These are phyloP conservation scores for Botryotinia convoluta DNA, from an alignment of 2,329 filamentous ascomycete species.

Conservation along the genomic window DNA sequence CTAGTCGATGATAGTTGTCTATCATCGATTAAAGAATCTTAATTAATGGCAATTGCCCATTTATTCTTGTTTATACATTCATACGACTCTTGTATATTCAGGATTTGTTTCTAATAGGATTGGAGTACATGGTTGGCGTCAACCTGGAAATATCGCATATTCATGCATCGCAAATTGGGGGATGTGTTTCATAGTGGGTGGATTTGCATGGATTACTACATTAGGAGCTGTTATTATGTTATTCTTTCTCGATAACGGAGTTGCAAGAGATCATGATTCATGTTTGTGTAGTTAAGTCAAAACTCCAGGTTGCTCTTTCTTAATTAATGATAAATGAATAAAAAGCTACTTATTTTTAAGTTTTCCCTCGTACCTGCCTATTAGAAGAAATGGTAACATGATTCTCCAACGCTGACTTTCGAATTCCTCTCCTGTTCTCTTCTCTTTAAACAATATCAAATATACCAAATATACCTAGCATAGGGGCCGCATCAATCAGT, in stretches of 20 bases:
- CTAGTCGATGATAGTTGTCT: not conserved
- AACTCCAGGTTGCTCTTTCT: conserved; percentile 11
- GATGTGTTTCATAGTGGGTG: conserved; percentile 12
- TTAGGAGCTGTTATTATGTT: conserved; percentile 6
- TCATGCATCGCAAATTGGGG: conserved; percentile 20
- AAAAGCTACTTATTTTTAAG: conserved; percentile 1
- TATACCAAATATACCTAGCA: conserved; percentile 15
- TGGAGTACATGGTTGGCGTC: conserved; percentile 20
- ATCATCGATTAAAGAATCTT: not conserved
- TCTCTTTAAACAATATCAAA: not conserved
- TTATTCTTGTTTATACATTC: conserved; percentile 21
- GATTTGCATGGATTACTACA: conserved; percentile 2
- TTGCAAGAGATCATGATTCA: not conserved
- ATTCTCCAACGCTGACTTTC: not conserved
- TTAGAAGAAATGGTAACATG: not conserved
- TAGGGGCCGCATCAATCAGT: conserved; percentile 15
- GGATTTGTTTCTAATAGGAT: conserved; percentile 17
- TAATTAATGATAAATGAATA: conserved; percentile 21
- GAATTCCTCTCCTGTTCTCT: not conserved
- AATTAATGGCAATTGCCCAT: conserved; percentile 16
- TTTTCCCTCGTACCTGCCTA: not conserved
- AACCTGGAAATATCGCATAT: conserved; percentile 10
- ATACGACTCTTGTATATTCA: conserved; percentile 10
- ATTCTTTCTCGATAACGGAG: conserved; percentile 8
- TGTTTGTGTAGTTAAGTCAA: conserved; percentile 18